Percentiles rank a stretch among this genome's conserved stretches.
phyloP scores from a whole-genome alignment of 2,329 filamentous ascomycete species.

The Colletotrichum filicis region DNA sequence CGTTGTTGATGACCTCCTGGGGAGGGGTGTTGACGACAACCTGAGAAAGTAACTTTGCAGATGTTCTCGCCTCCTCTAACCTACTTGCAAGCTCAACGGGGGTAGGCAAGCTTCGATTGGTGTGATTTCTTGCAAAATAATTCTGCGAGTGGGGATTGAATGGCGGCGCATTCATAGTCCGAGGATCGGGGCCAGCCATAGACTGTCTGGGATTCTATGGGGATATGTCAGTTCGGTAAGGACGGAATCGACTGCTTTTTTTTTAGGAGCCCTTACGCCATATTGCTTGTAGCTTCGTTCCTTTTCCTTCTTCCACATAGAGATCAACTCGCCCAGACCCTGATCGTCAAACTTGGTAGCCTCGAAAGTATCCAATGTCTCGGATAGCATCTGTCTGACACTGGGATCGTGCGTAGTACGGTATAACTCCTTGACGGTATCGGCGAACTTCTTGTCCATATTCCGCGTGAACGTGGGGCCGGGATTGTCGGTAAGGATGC shows the following conservation, averaged over 20 bases:
- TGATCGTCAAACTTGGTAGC: conserved; percentile 78
- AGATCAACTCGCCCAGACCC: conserved; percentile 74
- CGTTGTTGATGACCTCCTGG: conserved; percentile 80
- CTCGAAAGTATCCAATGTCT: conserved; percentile 85
- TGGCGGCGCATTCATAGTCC: conserved; percentile 55
- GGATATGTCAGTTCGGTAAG: conserved; percentile 29
- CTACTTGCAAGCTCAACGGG: conserved; percentile 83
- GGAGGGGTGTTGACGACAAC: conserved; percentile 87
- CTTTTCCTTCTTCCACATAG: conserved; percentile 94
- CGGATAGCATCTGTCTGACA: conserved; percentile 86
- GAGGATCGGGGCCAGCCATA: conserved; percentile 42
- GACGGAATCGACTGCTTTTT: not conserved
- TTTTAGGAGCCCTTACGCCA: conserved; percentile 53
- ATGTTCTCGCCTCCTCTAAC: conserved; percentile 90
- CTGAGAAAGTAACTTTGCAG: conserved; percentile 91
- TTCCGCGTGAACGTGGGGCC: conserved; percentile 91
- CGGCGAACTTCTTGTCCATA: conserved; percentile 85
- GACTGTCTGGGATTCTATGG: conserved; percentile 38
- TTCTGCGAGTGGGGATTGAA: conserved; percentile 61
- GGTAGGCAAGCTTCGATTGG: conserved; percentile 66
- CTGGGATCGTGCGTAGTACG: conserved; percentile 76
- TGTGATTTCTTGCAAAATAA: conserved; percentile 66
- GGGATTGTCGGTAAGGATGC: conserved; percentile 93
- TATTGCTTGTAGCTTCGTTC: conserved; percentile 66
- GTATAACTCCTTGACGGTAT: conserved; percentile 79